These are phyloP conservation scores for Gamsiella multidivaricata DNA, from an alignment of 192 early-diverging fungal genomes.

Conservation along the genomic window DNA sequence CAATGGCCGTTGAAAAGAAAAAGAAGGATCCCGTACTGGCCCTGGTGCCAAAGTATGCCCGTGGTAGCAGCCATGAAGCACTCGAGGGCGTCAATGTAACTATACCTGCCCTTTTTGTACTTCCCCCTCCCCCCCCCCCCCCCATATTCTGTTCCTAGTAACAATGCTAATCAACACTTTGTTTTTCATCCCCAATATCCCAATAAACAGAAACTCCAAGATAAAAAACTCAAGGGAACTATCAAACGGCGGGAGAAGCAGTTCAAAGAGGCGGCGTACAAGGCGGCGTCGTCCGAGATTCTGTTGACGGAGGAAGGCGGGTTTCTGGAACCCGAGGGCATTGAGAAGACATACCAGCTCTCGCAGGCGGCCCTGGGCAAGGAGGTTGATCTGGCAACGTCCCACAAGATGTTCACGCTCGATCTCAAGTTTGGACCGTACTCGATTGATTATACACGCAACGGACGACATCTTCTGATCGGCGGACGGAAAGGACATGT, in stretches of 20 bases:
- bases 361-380: constrained; percentile 74
- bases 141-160: background rate
- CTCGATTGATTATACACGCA: constrained; percentile 88
- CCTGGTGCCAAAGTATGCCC: constrained; percentile 53
- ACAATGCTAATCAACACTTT: background rate
- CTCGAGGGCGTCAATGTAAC: constrained; percentile 45
- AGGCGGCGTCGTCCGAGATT: constrained; percentile 82
- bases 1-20: constrained; percentile 23
- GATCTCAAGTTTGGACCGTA: constrained; percentile 86
- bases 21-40: constrained; percentile 57
- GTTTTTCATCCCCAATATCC: background rate
- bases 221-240: constrained; percentile 77
- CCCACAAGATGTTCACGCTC: constrained; percentile 66
- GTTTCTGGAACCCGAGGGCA: constrained; percentile 86
- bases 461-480: constrained; percentile 80
- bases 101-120: constrained; percentile 1
- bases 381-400: constrained; percentile 78
- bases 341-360: constrained; percentile 91
- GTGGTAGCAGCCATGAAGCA: constrained; percentile 31
- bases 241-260: constrained; percentile 71
- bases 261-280: constrained; percentile 71
- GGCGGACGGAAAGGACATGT: constrained; percentile 89
- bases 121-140: background rate
- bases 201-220: constrained; percentile 61
- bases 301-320: constrained; percentile 83